Base-by-base conservation (phyloP, 108 stramenopile species). In the Phaeodactylum tricornutum region DNA sequence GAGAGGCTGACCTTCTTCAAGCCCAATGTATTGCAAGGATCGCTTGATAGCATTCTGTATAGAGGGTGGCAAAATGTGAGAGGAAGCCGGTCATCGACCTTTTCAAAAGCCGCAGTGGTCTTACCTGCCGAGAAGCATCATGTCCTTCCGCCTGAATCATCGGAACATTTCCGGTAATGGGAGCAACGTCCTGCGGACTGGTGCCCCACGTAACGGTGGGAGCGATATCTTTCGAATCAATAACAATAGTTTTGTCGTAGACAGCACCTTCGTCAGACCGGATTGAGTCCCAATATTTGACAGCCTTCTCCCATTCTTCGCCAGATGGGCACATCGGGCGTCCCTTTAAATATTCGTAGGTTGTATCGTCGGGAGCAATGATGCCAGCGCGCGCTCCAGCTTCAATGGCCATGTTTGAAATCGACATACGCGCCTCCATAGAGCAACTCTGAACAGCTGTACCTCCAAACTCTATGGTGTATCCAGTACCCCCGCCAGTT, bases 191-290 rank as follows among this genome's bases (percentile, higher is more conserved):
- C 44, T 95, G 91, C 3, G 94, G 94, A 35, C 68, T 72, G 29
- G 94, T 95, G 33, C 94, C 94, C 94, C 94, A 95, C 15, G 94
- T 95, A 11, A 95, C 82, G 15, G 87, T 92, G 7, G 94, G 94
- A 3, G 87, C 85, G 57, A 95, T 95, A 63, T 95, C 91, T 33
- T 72, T 66, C 42, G 91, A 87, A 45, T 84, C 67, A 55, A 95
- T 90, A 12, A 73, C 43, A 14, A 95, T 72, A 6, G 66, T 76
- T 70, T 81, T 69, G 62, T 95, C 94, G 59, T 76, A 95, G 6
- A 45, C 55, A 15, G 94, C 94, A 40, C 66, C 94, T 40, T 80
- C 87, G 56, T 95, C 94, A n/a, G 66, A 67, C 14, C 20, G 40
- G 17, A 91, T 43, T 12, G 73, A 70, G 24, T 71, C 70, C 94